phyloP scores from a whole-genome alignment of 495 filamentous ascomycete genomes.

The Aspergillus sclerotioniger region DNA sequence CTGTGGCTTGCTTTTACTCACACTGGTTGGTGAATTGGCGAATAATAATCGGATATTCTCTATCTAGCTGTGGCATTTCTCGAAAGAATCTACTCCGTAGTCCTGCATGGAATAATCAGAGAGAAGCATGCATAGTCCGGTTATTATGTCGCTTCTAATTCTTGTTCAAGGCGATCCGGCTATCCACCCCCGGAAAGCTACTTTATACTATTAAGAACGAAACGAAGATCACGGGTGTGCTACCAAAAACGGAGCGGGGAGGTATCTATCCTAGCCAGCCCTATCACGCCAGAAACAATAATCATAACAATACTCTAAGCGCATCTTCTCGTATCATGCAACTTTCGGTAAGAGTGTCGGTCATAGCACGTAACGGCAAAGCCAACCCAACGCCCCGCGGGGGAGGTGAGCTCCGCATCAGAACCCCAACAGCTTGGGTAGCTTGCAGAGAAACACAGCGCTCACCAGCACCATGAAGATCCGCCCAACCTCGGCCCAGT shows the following conservation, averaged over 20 bases:
- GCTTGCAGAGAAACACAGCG: conserved; percentile 30
- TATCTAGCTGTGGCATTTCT: no score
- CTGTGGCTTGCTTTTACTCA: neutral
- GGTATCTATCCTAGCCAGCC: neutral
- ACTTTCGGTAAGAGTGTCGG: neutral
- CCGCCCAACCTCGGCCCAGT: conserved; percentile 54
- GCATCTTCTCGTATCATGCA: neutral
- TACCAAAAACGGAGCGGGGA: neutral
- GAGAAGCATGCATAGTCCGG: neutral
- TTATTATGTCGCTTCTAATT: no score
- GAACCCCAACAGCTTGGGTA: conserved; percentile 22
- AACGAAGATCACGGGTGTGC: no score
- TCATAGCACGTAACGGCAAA: neutral
- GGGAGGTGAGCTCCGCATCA: neutral
- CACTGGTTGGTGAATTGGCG: no score
- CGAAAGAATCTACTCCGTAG: no score
- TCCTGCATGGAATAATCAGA: no score
- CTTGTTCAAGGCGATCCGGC: no score
- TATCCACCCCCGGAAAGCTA: no score
- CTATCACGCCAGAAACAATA: neutral
- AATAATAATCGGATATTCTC: no score
- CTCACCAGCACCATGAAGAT: conserved; percentile 52
- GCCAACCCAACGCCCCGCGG: neutral
- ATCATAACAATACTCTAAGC: conserved; percentile 1
- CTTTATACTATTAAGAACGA: no score